These are phyloP conservation scores for Citrus hindsii DNA, from an alignment of 345 rosid species.

Conservation along the genomic window DNA sequence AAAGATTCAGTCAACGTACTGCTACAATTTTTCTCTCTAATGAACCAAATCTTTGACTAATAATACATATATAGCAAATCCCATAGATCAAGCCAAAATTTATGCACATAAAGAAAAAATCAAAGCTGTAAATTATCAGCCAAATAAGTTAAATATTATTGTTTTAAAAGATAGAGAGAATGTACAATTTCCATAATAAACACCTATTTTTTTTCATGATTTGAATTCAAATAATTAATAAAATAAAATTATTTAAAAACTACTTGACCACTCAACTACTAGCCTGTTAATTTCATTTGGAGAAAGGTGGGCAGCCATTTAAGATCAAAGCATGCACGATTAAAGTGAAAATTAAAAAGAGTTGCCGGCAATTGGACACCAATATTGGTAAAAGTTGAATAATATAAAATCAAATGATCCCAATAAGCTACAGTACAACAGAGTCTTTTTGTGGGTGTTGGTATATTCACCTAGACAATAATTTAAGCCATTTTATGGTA, in stretches of 20 bases:
- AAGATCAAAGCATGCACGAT: no score
- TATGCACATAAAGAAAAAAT: not conserved
- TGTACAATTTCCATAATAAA: no score
- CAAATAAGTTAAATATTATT: not conserved
- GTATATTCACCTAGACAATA: slow-evolving; percentile 3
- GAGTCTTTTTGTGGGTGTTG: not conserved
- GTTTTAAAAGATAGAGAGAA: no score
- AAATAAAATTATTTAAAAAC: no score
- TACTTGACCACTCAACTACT: no score
- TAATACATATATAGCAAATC: not conserved
- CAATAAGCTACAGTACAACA: not conserved
- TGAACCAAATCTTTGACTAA: not conserved
- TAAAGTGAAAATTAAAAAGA: not conserved
- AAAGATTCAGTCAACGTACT: not conserved
- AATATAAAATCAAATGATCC: not conserved
- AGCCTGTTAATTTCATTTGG: no score
- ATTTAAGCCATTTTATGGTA: slow-evolving; percentile 2
- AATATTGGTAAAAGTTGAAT: not conserved
- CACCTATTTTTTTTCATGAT: no score
- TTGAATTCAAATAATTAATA: no score
- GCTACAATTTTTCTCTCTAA: not conserved
- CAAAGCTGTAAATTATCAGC: not conserved
- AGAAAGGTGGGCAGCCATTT: no score
- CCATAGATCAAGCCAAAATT: not conserved
- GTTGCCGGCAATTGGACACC: not conserved